Base-by-base conservation (phyloP, 495 filamentous ascomycete species). In the Lichenothelia convexa region DNA sequence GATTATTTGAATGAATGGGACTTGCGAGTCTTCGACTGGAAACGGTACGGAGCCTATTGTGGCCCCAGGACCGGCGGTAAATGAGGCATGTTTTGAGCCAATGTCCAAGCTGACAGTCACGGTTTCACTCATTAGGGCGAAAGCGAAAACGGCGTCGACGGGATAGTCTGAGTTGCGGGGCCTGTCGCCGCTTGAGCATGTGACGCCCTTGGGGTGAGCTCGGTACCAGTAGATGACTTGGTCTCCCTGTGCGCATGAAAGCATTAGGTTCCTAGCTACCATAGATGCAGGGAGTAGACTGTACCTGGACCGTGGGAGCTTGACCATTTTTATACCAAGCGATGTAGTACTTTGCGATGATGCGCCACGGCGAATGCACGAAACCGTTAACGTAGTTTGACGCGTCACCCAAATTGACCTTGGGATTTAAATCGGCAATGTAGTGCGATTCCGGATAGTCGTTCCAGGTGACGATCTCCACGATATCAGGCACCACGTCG, bases 381-480 rank as follows among this genome's bases (percentile, higher is more conserved):
- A 35, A 32, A 32, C 35, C 38, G 24, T 36, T 26, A 22, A 48
- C 43, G 43, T 48, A 48, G 26, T 4, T 19, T 13, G 24, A 13
- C 24, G 18, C 34, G 31, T 41, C 32, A 22, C 45, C 45, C 18
- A 47, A 38, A 17, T 24, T 21, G 19, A 44, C 45, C 35, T 36
- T 39, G 20, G 41, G 38, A n/a, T 34, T 42, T 21, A 50, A 32
- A 34, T 50, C 41, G 27, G 35, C 39, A 23, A 50, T 40, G 41
- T 50, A 50, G 47, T 50, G 44, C 4, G 47, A 50, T 36, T 50
- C 44, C 34, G 32, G 27, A 33, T 36, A 50, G 41, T 50, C 47
- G 33, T 50, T 50, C 47, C 47, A 50, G 15, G 44, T 47, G 9
- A 47, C 35, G 13, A 50, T 9, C 40, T 50, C 41, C 36, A 50